A percentile compares a stretch with the other conserved stretches of the same genome.
phyloP scores from a whole-genome alignment of 2,329 filamentous ascomycete species.

The Hypoxylon sp. region DNA sequence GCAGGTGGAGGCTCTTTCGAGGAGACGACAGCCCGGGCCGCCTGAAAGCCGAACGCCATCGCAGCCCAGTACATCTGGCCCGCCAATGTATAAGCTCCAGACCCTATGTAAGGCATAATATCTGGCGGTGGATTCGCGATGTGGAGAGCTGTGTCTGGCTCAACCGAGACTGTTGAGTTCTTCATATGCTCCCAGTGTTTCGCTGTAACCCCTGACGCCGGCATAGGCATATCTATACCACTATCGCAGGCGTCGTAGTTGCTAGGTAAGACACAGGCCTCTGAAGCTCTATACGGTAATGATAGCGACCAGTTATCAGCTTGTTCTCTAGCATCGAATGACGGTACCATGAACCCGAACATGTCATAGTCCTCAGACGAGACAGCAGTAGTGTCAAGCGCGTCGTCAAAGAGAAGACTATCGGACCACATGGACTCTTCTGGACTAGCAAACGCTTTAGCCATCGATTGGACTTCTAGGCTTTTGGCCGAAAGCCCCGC shows the following conservation, averaged over 20 bases:
- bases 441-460: not conserved
- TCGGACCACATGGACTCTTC: constrained; percentile 22
- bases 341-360: constrained; percentile 5
- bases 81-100: constrained; percentile 25
- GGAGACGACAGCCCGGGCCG: constrained; percentile 17
- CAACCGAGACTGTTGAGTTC: constrained; percentile 2
- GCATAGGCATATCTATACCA: constrained; percentile 8
- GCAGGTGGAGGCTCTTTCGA: constrained; percentile 23
- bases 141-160: constrained; percentile 25
- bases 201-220: not conserved
- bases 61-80: constrained; percentile 34
- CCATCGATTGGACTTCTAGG: not conserved
- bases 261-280: not conserved
- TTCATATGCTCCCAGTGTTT: not conserved
- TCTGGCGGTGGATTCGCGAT: constrained; percentile 25
- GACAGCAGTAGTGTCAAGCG: not conserved
- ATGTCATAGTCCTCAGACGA: constrained; percentile 1
- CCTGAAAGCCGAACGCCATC: constrained; percentile 30
- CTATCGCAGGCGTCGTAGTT: constrained; percentile 5
- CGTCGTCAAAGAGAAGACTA: constrained; percentile 8
- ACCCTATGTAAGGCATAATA: constrained; percentile 32
- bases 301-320: constrained; percentile 12
- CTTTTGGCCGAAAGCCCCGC: constrained; percentile 15
- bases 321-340: not conserved
- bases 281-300: not conserved